Percentiles rank a stretch among this genome's conserved stretches.
Conservation (phyloP, 2,329 filamentous ascomycete species). For the Akanthomyces muscarius region DNA sequence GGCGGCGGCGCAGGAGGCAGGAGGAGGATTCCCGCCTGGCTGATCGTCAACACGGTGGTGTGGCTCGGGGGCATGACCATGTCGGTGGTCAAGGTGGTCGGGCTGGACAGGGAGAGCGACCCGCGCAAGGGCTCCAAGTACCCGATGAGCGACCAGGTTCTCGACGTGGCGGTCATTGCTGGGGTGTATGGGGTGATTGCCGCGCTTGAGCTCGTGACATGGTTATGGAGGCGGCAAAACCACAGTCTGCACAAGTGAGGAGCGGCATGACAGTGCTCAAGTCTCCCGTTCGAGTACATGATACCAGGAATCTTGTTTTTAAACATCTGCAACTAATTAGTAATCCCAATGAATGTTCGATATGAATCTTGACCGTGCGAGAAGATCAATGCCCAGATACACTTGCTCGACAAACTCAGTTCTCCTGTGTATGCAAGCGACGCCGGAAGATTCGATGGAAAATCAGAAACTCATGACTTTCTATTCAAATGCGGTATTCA, state of each 20-base stretch:
- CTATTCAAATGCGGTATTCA: background rate
- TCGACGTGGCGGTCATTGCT: conserved; percentile 14
- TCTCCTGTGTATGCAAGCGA: no score
- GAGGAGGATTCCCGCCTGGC: background rate
- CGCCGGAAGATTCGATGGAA: background rate
- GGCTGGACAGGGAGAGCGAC: background rate
- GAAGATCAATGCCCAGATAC: no score
- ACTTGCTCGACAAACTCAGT: no score
- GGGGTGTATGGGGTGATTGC: conserved; percentile 12
- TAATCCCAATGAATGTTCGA: no score
- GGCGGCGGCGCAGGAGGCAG: background rate
- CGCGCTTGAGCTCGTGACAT: background rate
- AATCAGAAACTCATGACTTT: background rate
- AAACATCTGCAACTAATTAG: background rate
- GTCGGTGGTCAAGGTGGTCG: conserved; percentile 11
- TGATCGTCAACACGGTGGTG: conserved; percentile 8
- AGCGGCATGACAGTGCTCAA: background rate
- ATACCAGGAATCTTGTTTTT: background rate
- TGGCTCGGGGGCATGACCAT: conserved; percentile 10
- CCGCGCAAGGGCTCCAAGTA: conserved; percentile 12
- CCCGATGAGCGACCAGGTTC: conserved; percentile 14
- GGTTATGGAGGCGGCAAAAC: background rate
- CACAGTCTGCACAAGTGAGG: background rate
- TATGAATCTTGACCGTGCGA: no score
- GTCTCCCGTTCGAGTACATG: background rate